phyloP scores from a whole-genome alignment of 208 protist species.

The Crithidia thermophila region DNA sequence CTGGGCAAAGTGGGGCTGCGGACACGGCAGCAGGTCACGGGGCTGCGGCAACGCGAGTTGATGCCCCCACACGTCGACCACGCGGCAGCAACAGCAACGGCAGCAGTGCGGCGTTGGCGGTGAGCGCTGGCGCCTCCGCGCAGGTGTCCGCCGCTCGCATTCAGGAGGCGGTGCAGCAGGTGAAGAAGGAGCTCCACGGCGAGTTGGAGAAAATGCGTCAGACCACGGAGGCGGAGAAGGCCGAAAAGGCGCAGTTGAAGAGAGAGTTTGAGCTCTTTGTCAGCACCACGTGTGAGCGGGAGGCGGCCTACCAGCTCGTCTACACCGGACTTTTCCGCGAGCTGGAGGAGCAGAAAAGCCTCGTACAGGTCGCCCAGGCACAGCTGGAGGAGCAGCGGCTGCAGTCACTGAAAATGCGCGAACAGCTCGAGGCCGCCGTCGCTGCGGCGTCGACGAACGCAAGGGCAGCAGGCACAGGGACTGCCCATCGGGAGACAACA shows the following conservation, averaged over 20 bases:
- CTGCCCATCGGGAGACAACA: neutral
- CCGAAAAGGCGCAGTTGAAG: constrained; percentile 36
- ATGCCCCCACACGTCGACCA: constrained; percentile 21
- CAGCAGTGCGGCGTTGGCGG: neutral
- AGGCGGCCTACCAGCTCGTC: constrained; percentile 67
- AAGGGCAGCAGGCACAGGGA: too few relatives aligned
- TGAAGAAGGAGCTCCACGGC: constrained; percentile 28
- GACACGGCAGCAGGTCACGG: too few relatives aligned
- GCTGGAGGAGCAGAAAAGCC: constrained; percentile 41
- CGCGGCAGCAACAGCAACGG: neutral
- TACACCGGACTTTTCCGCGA: constrained; percentile 50
- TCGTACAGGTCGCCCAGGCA: constrained; percentile 38
- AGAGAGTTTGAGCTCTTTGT: constrained; percentile 74
- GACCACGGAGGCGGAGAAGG: constrained; percentile 29
- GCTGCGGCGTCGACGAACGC: too few relatives aligned
- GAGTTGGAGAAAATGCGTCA: constrained; percentile 24
- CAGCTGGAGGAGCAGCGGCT: constrained; percentile 39
- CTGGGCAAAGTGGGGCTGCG: too few relatives aligned
- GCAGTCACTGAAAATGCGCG: constrained; percentile 11
- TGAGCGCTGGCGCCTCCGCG: neutral
- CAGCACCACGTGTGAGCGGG: constrained; percentile 59
- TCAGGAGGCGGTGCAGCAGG: constrained; percentile 25
- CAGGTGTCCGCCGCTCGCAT: constrained; percentile 20
- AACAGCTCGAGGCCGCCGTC: constrained; percentile 12
- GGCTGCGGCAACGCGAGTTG: too few relatives aligned